Evolutionary conservation across 345 rosid species (phyloP), one percentile per base, ranked within the genome.

Genomic region (Lepidium aucheri): DNA sequence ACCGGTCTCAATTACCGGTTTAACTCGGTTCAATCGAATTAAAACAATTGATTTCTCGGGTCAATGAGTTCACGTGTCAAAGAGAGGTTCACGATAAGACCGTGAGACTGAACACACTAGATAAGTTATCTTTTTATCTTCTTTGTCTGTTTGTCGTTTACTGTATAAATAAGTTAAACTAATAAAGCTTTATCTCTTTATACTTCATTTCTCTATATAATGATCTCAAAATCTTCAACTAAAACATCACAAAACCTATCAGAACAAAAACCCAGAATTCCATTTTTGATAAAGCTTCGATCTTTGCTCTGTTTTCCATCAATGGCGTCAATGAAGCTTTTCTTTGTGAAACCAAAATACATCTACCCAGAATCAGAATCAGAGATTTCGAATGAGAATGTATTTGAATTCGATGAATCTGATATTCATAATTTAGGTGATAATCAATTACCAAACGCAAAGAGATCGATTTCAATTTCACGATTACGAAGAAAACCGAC

Each of bases 371-470:
- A 77, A 33, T 63, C 70, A 53, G 80, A 65, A n/a, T 40, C 70
- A 52, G 77, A 50, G 3, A 62, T 43, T 15, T 14, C 69, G 4
- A 51, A 73, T 24, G 77, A 72, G 32, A 17, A 26, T 50, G 54
- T 65, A 36, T 83, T 79, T 45, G 88, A 89, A 41, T 83, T 89
- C 42, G 86, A 86, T 0, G 96, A 89, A 70, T 76, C 80, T 4
- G 91, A 85, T 45, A 41, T 82, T 9, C 85, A 80, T 76, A 70
- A 30, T 14, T 40, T 64, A 9, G 76, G 76, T 6, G 70, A 62
- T 28, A 61, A 72, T 28, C 76, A 33, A 9, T 38, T 9, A 11
- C 76, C 22, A 16, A 69, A 82, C 18, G 24, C 68, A 1, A 83
- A 74, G 65, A 82, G 73, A 68, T 67, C 74, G 13, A 61, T 69